Evolutionary conservation across 441 rosid genomes (phyloP), one percentile per base, ranked within the genome.

Genomic region (Omphalea diandra): DNA sequence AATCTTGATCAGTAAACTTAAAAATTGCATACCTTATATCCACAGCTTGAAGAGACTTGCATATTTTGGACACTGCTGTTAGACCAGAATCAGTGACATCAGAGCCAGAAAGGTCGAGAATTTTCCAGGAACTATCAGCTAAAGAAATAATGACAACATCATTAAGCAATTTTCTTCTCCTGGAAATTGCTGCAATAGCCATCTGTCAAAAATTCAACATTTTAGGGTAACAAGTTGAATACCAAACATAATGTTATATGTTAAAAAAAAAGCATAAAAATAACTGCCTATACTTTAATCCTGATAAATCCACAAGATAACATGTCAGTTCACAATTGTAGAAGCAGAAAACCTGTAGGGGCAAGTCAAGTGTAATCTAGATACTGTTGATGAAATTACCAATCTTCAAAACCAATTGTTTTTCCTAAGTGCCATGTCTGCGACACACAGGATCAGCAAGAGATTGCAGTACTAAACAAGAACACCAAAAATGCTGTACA

Each of bases 121-220:
- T 74, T 75, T 91, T 87, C 97, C 97, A 88, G 22, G 94, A 90
- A 75, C 82, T 75, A 73, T 94, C 97, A 67, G 90, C 97, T 75
- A 91, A 79, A 53, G 94, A 70, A 62, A 81, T 12, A 60, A 94
- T 66, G 64, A 84, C 85, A 73, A 78, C 83, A 68, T 94, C 90
- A 62, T 77, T 81, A 15, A 94, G 78, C 70, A 91, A 76, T 80
- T 78, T 85, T 70, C 90, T 85, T 83, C 98, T 91, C 80, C 88
- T 83, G 55, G 97, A 95, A 81, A 94, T 88, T 74, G 96, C 91
- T n/a, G 79, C 84, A 70, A 94, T 69, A 3, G 89, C 81, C 75
- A 86, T 79, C 97, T 91, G 78, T 55, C 65, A 53, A 64, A 72
- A 80, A 54, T 44, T 72, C 17, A 64, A 1, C 43, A 49, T 9